Base-by-base conservation (phyloP, 1,139 yeast species). In the Suhomyces wounanorum region DNA sequence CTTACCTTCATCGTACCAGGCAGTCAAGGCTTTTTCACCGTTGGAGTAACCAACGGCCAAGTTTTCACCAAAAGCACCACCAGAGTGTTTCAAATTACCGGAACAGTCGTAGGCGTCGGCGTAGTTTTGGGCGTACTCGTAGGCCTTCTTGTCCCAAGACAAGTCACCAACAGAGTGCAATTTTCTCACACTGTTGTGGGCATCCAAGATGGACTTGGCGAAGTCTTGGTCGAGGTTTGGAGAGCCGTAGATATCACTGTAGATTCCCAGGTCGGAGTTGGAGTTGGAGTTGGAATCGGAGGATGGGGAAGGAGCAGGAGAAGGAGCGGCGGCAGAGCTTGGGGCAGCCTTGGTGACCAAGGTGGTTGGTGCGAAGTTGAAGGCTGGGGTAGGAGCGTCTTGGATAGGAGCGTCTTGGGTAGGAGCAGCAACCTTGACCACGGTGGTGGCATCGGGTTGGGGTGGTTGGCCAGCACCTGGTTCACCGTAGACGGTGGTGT, bases 41-140 rank as follows among this genome's bases (percentile, higher is more conserved):
- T 76, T 73, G 43, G 77, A 56, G 69, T 77, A 81, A 51, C 97
- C 97, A 49, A 82, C 74, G 48, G 96, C 96, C 65, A 91, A 78
- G 78, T 91, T 91, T 74, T 91, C 97, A 65, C 97, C 97, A 72
- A 81, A 87, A 48, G 76, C 69, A 51, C 94, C 94, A 51, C 88
- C 89, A 46, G 96, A 84, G 75, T 91, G 97, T 36, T 72, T 70
- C 67, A 90, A 81, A 13, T 63, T 59, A 51, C 88, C 87, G 37
- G 83, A 81, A 73, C 97, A 90, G 66, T 81, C 81, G 70, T 85
- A 88, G 48, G 72, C 63, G 68, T 83, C 81, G 42, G 92, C 91
- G 67, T 85, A 87, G 57, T 72, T 67, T 69, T 84, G 84, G 45
- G 97, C 96, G 62, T 82, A 85, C 42, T 69, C 60, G 54, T 87